Base-by-base conservation (phyloP, 129 eudicot species). In the Helichrysum umbraculigerum region DNA sequence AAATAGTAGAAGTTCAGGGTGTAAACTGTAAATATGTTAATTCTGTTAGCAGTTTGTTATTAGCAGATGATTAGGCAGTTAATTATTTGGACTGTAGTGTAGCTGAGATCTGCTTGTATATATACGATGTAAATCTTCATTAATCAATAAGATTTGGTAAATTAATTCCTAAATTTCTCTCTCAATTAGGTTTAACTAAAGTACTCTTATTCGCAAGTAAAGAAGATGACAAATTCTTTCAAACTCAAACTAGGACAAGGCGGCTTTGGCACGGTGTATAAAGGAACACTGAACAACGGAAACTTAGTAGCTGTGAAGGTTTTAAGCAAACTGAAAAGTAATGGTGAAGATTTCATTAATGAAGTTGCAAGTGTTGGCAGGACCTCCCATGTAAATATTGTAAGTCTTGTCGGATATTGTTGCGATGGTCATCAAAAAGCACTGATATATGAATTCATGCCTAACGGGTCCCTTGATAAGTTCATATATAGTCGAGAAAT, bases 181-280 rank as follows among this genome's bases (percentile, higher is more conserved):
- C n/a, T n/a, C n/a, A n/a, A n/a, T n/a, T n/a, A n/a, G n/a, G n/a
- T n/a, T n/a, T n/a, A n/a, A n/a, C n/a, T n/a, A n/a, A n/a, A n/a
- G n/a, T n/a, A n/a, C 34, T 25, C 37, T 3, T 62, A 62, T 28
- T 62, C 19, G 6, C 67, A 62, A 28, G n/a, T 62, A 11, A 62
- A 62, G 67, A 62, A 62, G 67, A 62, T 62, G 37, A 62, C 67
- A 0, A 29, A 62, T n/a, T 62, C 20, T 39, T 29, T 62, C 4
- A 12, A 62, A 11, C 39, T 62, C 37, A 62, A 62, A 62, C 20
- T 62, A 29, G 67, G 67, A 29, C 67, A 62, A 62, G 67, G 67
- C 2, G 39, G 67, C 15, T 62, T 29, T 2, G 39, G 39, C 14
- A 12, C 39, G 2, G 67, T 29, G 67, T 28, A 62, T 16, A 52